Conservation (phyloP, 1,139 yeast species). For the Blastobotrys aristatus region DNA sequence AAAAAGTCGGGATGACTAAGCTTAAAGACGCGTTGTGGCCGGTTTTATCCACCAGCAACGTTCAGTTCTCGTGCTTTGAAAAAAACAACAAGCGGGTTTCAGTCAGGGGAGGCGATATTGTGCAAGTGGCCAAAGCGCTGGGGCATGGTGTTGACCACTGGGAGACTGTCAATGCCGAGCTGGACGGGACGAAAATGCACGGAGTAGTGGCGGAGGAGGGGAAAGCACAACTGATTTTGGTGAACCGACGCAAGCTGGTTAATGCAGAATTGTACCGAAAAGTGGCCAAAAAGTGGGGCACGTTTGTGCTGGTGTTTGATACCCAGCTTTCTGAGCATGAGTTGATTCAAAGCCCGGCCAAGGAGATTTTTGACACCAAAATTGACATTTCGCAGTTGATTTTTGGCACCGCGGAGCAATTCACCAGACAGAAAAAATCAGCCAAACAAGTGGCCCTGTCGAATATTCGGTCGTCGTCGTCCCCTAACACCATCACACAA, state of each 20-base stretch:
- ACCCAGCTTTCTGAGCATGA: conserved; percentile 1
- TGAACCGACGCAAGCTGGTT: neutral
- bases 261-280: neutral
- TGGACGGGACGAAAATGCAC: neutral
- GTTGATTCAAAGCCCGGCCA: conserved; percentile 1
- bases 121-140: neutral
- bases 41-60: neutral
- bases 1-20: neutral
- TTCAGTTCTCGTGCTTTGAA: neutral
- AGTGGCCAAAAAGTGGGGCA: neutral
- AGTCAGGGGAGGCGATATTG: neutral
- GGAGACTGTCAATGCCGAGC: neutral
- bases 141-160: neutral
- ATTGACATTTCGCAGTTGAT: neutral
- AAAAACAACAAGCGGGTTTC: neutral
- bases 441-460: neutral
- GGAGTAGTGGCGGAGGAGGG: neutral
- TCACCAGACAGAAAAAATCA: neutral
- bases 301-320: neutral
- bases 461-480: neutral
- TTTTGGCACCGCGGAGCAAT: neutral
- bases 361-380: neutral
- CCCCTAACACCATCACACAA: neutral
- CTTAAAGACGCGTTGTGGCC: conserved; percentile 6
- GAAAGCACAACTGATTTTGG: neutral